Evolutionary conservation across 2,329 filamentous ascomycete species (phyloP).

Genomic region (Lasiodiplodia hormozganensis): DNA sequence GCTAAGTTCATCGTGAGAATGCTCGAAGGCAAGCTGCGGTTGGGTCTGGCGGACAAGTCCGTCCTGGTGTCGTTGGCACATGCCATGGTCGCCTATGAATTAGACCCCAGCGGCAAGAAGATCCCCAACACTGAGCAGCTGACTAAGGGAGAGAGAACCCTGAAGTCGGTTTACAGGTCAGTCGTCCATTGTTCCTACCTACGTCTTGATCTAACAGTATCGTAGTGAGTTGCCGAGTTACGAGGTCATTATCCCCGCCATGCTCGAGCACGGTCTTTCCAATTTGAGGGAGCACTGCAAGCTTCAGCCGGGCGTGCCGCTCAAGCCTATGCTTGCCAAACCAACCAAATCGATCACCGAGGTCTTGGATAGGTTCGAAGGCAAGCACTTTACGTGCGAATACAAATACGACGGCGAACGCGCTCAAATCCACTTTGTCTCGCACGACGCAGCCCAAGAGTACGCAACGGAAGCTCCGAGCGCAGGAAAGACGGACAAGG

Average conservation of each 20-base stretch:
- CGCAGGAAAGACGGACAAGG: slow-evolving; percentile 71
- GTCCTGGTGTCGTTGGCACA: slow-evolving; percentile 90
- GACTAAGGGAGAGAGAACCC: slow-evolving; percentile 79
- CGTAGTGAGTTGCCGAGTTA: slow-evolving; percentile 89
- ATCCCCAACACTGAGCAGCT: slow-evolving; percentile 77
- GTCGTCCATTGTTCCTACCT: not conserved
- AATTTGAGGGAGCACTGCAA: slow-evolving; percentile 86
- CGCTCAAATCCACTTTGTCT: slow-evolving; percentile 98
- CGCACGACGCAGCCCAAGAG: slow-evolving; percentile 75
- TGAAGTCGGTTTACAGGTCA: slow-evolving; percentile 90
- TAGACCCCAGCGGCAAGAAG: slow-evolving; percentile 70
- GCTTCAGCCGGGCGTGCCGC: slow-evolving; percentile 87
- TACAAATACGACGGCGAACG: slow-evolving; percentile 99
- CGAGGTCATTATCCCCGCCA: slow-evolving; percentile 89
- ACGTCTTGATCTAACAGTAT: slow-evolving; percentile 42
- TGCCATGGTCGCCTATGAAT: slow-evolving; percentile 84
- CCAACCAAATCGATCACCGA: slow-evolving; percentile 98
- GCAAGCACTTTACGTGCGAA: slow-evolving; percentile 95
- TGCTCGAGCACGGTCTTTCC: slow-evolving; percentile 85
- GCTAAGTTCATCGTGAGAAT: slow-evolving; percentile 94
- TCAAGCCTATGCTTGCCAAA: slow-evolving; percentile 99
- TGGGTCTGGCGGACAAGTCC: slow-evolving; percentile 91
- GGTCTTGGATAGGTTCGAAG: slow-evolving; percentile 94
- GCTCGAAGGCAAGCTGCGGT: slow-evolving; percentile 88
- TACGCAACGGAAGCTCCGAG: slow-evolving; percentile 65